A percentile compares a stretch with the other conserved stretches of the same genome.
Evolutionary conservation across 306 rosid species (phyloP).

Genomic region (Mimosa bimucronata): DNA sequence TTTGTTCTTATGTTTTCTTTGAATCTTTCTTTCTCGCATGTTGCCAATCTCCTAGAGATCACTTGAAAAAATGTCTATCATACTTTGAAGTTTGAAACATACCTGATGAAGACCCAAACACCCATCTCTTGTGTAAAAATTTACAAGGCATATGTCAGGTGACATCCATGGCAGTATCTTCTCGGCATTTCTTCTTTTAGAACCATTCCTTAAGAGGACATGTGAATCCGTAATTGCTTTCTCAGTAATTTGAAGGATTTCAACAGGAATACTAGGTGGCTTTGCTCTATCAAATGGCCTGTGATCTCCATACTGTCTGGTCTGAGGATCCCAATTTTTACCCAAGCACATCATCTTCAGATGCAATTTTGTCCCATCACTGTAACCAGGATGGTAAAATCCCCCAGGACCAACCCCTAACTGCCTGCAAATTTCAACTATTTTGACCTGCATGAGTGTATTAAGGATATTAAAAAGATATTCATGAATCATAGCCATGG

Average conservation of each 20-base stretch:
- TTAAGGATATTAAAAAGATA: background rate
- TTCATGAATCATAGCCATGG: background rate
- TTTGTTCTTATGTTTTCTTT: background rate
- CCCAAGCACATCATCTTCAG: constrained; percentile 94
- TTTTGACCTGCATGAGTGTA: constrained; percentile 37
- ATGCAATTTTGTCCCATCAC: constrained; percentile 56
- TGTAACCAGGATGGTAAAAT: constrained; percentile 82
- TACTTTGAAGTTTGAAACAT: background rate
- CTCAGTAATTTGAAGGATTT: constrained; percentile 46
- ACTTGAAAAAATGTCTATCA: background rate
- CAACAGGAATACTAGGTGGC: constrained; percentile 60
- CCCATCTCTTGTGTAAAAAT: constrained; percentile 64
- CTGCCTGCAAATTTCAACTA: constrained; percentile 57
- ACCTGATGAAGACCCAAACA: constrained; percentile 88
- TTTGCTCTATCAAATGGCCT: constrained; percentile 55
- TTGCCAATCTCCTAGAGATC: background rate
- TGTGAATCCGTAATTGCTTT: constrained; percentile 52
- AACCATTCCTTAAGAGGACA: constrained; percentile 30
- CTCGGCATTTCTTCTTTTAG: constrained; percentile 26
- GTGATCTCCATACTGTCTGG: constrained; percentile 44
- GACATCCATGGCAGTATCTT: constrained; percentile 46
- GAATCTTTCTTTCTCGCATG: background rate
- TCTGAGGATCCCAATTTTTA: constrained; percentile 82
- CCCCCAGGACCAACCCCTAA: constrained; percentile 74
- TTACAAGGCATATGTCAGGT: constrained; percentile 73